A percentile compares a stretch with the other conserved stretches of the same genome.
These are phyloP conservation scores for Vararia minispora DNA, from an alignment of 768 basidiomycete genomes.

Conservation along the genomic window DNA sequence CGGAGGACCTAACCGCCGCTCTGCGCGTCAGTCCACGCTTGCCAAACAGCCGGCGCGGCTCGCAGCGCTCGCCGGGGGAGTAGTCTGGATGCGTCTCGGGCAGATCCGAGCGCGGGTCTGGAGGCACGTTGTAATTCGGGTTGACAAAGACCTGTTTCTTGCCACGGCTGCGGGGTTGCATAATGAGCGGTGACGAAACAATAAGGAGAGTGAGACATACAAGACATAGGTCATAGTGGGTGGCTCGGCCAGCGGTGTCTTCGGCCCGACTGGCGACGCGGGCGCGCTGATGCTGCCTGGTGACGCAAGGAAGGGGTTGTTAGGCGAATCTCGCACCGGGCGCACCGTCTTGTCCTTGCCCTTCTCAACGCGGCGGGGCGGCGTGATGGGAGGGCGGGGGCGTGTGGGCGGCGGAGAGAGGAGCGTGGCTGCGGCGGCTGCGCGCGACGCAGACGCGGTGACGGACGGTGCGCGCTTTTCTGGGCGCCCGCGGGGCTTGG, in stretches of 20 bases:
- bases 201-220: conserved; percentile 3
- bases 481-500: conserved; percentile 9
- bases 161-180: conserved; percentile 10
- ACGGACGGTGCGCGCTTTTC: conserved; percentile 4
- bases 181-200: too few relatives aligned
- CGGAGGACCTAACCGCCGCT: background rate
- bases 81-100: conserved; percentile 12
- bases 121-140: conserved; percentile 9
- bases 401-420: conserved; percentile 13
- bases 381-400: conserved; percentile 10
- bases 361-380: conserved; percentile 8
- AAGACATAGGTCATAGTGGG: conserved; percentile 13
- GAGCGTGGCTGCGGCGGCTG: conserved; percentile 8
- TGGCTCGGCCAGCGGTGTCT: conserved; percentile 8
- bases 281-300: conserved; percentile 10
- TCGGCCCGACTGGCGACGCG: conserved; percentile 11
- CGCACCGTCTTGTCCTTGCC: background rate
- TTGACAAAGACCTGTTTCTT: conserved; percentile 12
- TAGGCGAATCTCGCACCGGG: conserved; percentile 15
- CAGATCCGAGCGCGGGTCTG: conserved; percentile 9
- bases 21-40: background rate
- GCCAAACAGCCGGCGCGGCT: conserved; percentile 11
- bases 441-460: conserved; percentile 7
- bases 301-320: conserved; percentile 14
- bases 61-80: conserved; percentile 13